Evolutionary conservation across 371 early-diverging fungal genomes (phyloP), one percentile per base, ranked within the genome.

Genomic region (Saksenaea oblongispora): DNA sequence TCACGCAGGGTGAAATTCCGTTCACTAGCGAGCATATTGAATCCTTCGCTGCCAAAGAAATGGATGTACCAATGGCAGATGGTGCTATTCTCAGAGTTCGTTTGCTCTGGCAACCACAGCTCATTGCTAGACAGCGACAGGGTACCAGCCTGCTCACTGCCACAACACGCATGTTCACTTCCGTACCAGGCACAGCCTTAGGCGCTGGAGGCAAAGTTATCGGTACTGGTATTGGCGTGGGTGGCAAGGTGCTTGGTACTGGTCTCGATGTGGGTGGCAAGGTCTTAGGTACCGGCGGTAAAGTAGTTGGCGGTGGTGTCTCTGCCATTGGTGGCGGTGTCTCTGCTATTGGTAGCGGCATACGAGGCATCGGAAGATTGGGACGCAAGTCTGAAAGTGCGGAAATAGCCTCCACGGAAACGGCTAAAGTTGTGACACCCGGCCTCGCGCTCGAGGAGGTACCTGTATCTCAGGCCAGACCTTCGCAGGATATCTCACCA

Each of bases 1-100:
- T 91, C 13, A 79, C 77, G 15, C 73, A 68, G 44, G 68, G 69
- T 0, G 22, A 57, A 27, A 61, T 74, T 31, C 65, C 65, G 22
- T 47, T 47, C 22, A 47, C 51, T 27, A 63, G 71, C 28, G 59
- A 61, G 18, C 34, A 61, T 54, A 24, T 74, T 1, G 67, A 67
- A 28, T 67, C 67, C 5, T 75, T 72, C 62, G 41, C 58, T 18
- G 44, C 65, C 10, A 34, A 62, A 24, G 61, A 69, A 34, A 3
- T 61, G 0, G 67, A 72, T 4, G 22, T 66, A 9, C 61, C 66
- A 17, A 28, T 75, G 34, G 26, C 54, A 3, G 26, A 36, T 2
- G 66, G 70, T 22, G 69, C 65, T 34, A 39, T 24, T 0, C 34
- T 75, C 34, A 44, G 27, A 17, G 27, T 75, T 15, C 66, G 70